Evolutionary conservation across 331 rosid genomes (phyloP).

Genomic region (Acacia pycnantha): DNA sequence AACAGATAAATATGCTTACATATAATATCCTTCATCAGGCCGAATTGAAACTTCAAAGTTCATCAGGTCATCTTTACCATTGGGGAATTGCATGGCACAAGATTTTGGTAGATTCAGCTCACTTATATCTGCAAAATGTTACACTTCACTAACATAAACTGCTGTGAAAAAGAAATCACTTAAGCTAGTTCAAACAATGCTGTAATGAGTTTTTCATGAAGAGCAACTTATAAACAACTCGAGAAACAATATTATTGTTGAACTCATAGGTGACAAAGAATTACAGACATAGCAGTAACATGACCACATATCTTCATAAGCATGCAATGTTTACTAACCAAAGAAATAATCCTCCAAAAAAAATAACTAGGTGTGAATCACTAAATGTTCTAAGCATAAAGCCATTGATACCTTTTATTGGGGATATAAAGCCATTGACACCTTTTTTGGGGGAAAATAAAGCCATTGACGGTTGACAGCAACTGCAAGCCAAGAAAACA

Average conservation of each 20-base stretch:
- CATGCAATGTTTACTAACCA: background rate
- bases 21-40: constrained; percentile 74
- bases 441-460: too few relatives aligned
- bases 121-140: constrained; percentile 60
- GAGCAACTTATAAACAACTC: background rate
- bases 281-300: constrained; percentile 3
- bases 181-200: background rate
- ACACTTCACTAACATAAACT: constrained; percentile 18
- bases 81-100: constrained; percentile 64
- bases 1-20: constrained; percentile 38
- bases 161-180: background rate
- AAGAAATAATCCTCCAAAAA: background rate
- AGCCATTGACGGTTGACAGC: background rate
- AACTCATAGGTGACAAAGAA: background rate
- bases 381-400: constrained; percentile 2
- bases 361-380: background rate
- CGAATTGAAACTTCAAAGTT: constrained; percentile 74
- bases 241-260: background rate
- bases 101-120: constrained; percentile 77
- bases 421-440: background rate
- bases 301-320: background rate
- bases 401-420: background rate
- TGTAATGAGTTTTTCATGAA: background rate
- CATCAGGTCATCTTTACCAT: constrained; percentile 82
- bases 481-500: background rate